Conservation (phyloP, 768 basidiomycete species). For the Termitomyces bulborhizus region DNA sequence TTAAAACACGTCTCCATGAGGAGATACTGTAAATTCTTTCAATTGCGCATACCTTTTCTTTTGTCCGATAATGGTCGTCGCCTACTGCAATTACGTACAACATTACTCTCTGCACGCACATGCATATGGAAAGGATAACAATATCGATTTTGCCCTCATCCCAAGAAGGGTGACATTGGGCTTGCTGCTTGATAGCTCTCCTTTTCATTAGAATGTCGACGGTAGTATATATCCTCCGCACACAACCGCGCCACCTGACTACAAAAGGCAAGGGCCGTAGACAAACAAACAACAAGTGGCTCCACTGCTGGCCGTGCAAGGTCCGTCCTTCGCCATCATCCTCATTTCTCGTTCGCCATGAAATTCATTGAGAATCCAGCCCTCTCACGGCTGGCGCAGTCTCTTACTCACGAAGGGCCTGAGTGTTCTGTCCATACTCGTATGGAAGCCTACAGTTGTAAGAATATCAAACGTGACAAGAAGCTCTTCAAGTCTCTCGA, state of each 20-base stretch:
- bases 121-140: too few species aligned
- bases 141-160: too few species aligned
- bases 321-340: not conserved
- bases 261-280: not conserved
- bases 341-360: constrained; percentile 38
- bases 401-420: constrained; percentile 79
- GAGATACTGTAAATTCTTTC: too few species aligned
- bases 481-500: constrained; percentile 93
- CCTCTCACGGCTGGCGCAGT: constrained; percentile 67
- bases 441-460: constrained; percentile 96
- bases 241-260: not conserved
- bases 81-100: too few species aligned
- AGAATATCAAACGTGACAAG: constrained; percentile 96
- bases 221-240: too few species aligned
- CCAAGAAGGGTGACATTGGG: too few species aligned
- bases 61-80: too few species aligned
- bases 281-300: constrained; percentile 2
- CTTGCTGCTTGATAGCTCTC: too few species aligned
- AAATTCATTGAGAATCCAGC: constrained; percentile 88
- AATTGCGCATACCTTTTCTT: too few species aligned
- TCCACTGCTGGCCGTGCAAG: not conserved
- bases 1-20: too few species aligned
- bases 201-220: too few species aligned
- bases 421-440: constrained; percentile 88
- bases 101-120: too few species aligned